These are phyloP conservation scores for Onygenales sp. DNA, from an alignment of 2,329 filamentous ascomycete genomes.

Conservation along the genomic window DNA sequence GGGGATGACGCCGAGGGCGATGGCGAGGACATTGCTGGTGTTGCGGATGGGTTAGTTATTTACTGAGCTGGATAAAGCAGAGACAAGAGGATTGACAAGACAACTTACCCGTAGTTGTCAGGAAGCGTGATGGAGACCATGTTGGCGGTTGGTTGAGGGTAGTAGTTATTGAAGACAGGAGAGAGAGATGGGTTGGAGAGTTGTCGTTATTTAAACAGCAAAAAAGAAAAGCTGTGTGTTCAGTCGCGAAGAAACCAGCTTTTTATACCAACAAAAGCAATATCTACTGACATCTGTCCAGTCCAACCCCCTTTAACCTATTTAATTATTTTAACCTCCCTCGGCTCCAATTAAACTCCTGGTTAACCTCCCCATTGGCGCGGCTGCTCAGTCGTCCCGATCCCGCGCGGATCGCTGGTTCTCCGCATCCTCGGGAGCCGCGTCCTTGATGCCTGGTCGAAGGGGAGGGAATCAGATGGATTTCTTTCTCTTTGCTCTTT, in stretches of 20 bases:
- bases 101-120: constrained; percentile 39
- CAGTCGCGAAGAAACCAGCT: too few relatives aligned
- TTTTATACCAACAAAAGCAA: too few relatives aligned
- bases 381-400: not conserved
- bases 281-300: too few relatives aligned
- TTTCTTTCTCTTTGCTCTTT: too few relatives aligned
- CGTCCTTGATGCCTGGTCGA: too few relatives aligned
- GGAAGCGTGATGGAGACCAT: constrained; percentile 37
- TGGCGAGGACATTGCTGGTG: constrained; percentile 45
- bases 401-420: not conserved
- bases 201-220: not conserved
- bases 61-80: not conserved
- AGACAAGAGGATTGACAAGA: not conserved
- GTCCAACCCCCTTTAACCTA: too few relatives aligned
- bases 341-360: too few relatives aligned
- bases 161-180: not conserved
- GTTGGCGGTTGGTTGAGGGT: constrained; percentile 7
- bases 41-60: not conserved
- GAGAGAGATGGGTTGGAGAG: not conserved
- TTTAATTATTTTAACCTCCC: too few relatives aligned
- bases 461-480: too few relatives aligned
- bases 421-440: too few relatives aligned
- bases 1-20: constrained; percentile 45
- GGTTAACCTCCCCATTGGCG: not conserved
- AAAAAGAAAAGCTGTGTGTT: too few relatives aligned